Base-by-base conservation (phyloP, 257 asterid species). In the Linaria vulgaris region DNA sequence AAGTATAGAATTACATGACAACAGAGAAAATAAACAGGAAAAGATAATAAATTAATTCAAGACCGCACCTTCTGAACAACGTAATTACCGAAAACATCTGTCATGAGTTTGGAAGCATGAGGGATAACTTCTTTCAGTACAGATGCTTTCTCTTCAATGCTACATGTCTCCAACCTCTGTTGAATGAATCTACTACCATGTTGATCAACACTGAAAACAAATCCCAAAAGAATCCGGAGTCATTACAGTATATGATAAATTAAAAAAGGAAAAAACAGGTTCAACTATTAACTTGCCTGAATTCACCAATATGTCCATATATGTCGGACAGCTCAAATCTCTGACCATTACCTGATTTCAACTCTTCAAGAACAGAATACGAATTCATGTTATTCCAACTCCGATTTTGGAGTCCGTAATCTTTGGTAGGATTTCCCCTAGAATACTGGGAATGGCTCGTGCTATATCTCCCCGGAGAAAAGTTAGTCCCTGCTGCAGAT, bases 181-280 rank as follows among this genome's bases (percentile, higher is more conserved):
- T 83, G 90, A 76, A 83, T 83, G 75, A 83, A 83, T 70, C 91
- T 71, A 70, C 91, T 84, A 50, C 91, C 91, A 63, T 84, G 86
- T 64, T 84, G 88, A 72, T 84, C 91, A 5, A 76, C 67, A 61
- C 91, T 83, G 83, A 41, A 44, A 49, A 49, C 59, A 61, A 69
- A 57, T 50, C 25, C 53, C 9, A 63, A 63, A 50, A 17, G 12
- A 65, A 22, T 12, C 37, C 23, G 49, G 25, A 57, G 24, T 11
- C 37, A 61, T 44, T 43, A 31, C 16, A n/a, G 30, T 62, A 48
- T 64, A 23, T 24, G 12, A 10, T 54, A 41, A 16, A 14, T 52
- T 41, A 63, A 27, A 34, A 27, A 51, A 61, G 31, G 34, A 54
- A 59, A n/a, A 65, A 50, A 30, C 14, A 44, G 44, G 63, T 51